Percentiles rank a stretch among this genome's conserved stretches.
phyloP scores from a whole-genome alignment of 164 flowering plant species.

The Taxillus chinensis region DNA sequence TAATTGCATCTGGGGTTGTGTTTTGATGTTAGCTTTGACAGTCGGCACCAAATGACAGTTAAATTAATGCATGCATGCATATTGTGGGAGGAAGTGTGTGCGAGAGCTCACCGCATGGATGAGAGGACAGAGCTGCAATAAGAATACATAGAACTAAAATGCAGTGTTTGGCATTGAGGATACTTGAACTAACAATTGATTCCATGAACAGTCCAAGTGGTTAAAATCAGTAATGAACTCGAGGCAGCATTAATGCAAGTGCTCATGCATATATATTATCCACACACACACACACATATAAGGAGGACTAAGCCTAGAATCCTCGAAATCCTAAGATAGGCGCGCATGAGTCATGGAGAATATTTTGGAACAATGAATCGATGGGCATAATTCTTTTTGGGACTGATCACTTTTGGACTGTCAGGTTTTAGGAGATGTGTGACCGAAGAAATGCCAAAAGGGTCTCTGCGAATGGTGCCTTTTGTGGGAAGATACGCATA shows the following conservation, averaged over 20 bases:
- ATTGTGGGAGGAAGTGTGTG: too few species aligned
- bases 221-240: not conserved
- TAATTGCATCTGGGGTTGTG: too few species aligned
- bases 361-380: not conserved
- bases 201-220: slow-evolving; percentile 12
- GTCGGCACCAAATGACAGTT: too few species aligned
- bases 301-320: not conserved
- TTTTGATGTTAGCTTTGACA: too few species aligned
- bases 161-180: slow-evolving; percentile 2
- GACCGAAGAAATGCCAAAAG: slow-evolving; percentile 19
- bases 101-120: slow-evolving; percentile 32
- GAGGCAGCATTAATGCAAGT: not conserved
- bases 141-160: slow-evolving; percentile 16
- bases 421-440: slow-evolving; percentile 16
- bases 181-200: slow-evolving; percentile 1
- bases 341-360: not conserved
- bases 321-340: not conserved
- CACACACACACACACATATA: not conserved
- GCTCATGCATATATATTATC: not conserved
- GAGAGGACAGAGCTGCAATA: slow-evolving; percentile 21
- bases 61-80: too few species aligned
- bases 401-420: slow-evolving; percentile 9
- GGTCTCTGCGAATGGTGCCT: slow-evolving; percentile 6
- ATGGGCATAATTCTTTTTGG: slow-evolving; percentile 32
- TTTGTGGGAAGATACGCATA: not conserved